These are phyloP conservation scores for Daldinia concentrica DNA, from an alignment of 495 filamentous ascomycete genomes.

Conservation along the genomic window DNA sequence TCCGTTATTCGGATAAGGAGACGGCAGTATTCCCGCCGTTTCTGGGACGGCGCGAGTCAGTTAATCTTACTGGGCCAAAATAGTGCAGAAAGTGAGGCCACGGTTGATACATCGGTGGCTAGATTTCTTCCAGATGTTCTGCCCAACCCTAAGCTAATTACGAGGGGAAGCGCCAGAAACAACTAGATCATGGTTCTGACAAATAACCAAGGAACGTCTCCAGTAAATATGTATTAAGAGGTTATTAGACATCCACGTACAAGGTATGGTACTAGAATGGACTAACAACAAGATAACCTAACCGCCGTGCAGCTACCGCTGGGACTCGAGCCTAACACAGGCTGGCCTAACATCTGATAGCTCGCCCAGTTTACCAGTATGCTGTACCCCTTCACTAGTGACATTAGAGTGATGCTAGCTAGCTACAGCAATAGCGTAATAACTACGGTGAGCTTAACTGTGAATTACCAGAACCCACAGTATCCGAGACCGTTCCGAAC, in stretches of 20 bases:
- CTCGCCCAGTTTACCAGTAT: neutral
- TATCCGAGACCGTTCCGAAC: slow-evolving; percentile 1
- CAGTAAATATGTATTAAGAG: slow-evolving; percentile 2
- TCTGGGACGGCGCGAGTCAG: slow-evolving; percentile 23
- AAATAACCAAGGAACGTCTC: slow-evolving; percentile 6
- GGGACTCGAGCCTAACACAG: neutral
- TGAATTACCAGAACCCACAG: neutral
- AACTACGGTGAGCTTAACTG: slow-evolving; percentile 8
- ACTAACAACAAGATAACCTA: neutral
- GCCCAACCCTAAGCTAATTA: slow-evolving; percentile 12
- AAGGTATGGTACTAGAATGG: neutral
- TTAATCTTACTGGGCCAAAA: neutral
- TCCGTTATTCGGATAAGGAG: neutral
- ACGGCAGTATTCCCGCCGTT: slow-evolving; percentile 6
- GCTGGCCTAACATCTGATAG: neutral
- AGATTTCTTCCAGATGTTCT: slow-evolving; percentile 6
- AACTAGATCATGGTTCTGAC: neutral
- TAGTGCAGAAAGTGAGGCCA: neutral
- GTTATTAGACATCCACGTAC: slow-evolving; percentile 8
- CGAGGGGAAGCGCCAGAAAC: neutral
- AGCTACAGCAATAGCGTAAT: slow-evolving; percentile 7
- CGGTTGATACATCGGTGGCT: neutral
- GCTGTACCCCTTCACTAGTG: slow-evolving; percentile 6
- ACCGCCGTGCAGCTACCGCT: neutral
- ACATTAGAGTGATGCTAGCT: slow-evolving; percentile 12